Evolutionary conservation across 2,329 filamentous ascomycete species (phyloP).

Genomic region (Knufia fluminis): DNA sequence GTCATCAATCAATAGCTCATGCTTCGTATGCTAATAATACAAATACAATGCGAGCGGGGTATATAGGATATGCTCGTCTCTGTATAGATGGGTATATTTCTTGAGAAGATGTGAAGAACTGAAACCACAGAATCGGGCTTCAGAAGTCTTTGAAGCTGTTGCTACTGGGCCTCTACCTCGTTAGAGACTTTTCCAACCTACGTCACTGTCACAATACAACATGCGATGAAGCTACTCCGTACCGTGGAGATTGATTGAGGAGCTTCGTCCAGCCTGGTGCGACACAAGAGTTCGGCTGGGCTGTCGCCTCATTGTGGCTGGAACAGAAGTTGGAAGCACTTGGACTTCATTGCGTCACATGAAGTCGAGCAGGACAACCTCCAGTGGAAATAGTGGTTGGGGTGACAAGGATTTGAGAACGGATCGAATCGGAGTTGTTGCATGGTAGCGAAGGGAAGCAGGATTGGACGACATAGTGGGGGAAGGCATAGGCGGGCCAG

Average conservation of each 20-base stretch:
- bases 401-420: background rate
- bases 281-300: slow-evolving; percentile 1
- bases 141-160: slow-evolving; percentile 1
- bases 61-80: background rate
- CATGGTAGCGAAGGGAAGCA: background rate
- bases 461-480: background rate
- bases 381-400: background rate
- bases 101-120: background rate
- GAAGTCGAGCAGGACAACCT: background rate
- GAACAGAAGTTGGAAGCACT: slow-evolving; percentile 10
- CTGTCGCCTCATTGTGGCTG: slow-evolving; percentile 21
- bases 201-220: slow-evolving; percentile 11
- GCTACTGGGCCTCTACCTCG: too few species aligned
- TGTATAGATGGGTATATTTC: too few species aligned
- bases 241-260: slow-evolving; percentile 1
- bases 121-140: background rate
- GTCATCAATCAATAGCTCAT: slow-evolving; percentile 9
- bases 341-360: slow-evolving; percentile 6
- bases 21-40: slow-evolving; percentile 6
- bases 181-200: background rate
- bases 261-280: slow-evolving; percentile 1
- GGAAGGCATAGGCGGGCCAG: background rate
- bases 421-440: slow-evolving; percentile 1
- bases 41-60: background rate
- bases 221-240: too few species aligned